These are phyloP conservation scores for Zalaria obscura DNA, from an alignment of 2,329 filamentous ascomycete species.

Conservation along the genomic window DNA sequence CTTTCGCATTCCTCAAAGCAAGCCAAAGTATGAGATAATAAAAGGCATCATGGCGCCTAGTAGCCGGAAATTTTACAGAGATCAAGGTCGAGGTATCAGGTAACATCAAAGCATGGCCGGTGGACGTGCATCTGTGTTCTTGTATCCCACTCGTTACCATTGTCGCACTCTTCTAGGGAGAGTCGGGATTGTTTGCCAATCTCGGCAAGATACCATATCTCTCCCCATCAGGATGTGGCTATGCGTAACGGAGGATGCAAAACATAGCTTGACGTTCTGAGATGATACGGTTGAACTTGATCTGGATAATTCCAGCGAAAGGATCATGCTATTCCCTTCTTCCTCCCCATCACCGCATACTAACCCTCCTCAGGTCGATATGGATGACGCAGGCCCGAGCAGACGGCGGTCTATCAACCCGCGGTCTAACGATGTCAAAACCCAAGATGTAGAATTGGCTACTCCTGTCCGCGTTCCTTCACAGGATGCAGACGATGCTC, in stretches of 20 bases:
- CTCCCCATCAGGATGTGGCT: no score
- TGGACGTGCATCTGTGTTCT: constrained; percentile 7
- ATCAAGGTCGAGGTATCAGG: constrained; percentile 12
- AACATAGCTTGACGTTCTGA: constrained; percentile 24
- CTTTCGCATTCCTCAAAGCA: no score
- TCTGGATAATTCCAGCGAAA: constrained; percentile 40
- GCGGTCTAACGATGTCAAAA: no score
- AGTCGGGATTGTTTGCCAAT: neutral
- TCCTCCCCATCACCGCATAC: constrained; percentile 16
- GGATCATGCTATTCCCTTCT: constrained; percentile 31
- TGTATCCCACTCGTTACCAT: constrained; percentile 1
- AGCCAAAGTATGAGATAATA: constrained; percentile 8
- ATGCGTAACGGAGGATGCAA: neutral
- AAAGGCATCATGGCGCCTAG: constrained; percentile 7
- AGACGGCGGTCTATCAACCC: neutral
- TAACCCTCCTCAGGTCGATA: constrained; percentile 12
- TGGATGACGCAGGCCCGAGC: neutral
- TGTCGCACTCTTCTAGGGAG: neutral
- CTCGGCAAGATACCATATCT: neutral
- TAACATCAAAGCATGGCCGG: constrained; percentile 22
- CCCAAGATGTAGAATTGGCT: neutral
- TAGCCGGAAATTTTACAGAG: constrained; percentile 3
- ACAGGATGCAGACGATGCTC: neutral
- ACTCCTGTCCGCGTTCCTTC: neutral
- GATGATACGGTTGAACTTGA: constrained; percentile 42